Percentiles rank a stretch among this genome's conserved stretches.
phyloP scores from a whole-genome alignment of 768 basidiomycete species.

The Obba rivulosa region DNA sequence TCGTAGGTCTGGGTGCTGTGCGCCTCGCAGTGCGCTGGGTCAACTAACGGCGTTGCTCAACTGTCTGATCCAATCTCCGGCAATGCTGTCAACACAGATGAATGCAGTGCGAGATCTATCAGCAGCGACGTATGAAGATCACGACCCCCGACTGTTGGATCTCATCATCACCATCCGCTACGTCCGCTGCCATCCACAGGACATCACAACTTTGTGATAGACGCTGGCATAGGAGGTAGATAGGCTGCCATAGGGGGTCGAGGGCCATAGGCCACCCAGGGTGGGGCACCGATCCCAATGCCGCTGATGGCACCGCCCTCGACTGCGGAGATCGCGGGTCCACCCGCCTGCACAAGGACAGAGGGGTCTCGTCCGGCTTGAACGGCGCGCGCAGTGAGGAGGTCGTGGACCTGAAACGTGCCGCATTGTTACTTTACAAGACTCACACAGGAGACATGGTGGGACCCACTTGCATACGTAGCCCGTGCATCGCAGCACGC shows the following conservation, averaged over 20 bases:
- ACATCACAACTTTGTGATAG: constrained; percentile 12
- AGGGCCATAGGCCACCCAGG: constrained; percentile 11
- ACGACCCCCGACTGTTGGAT: neutral
- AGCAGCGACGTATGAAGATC: too few relatives aligned
- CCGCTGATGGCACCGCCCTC: neutral
- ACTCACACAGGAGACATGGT: neutral
- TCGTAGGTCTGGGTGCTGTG: too few relatives aligned
- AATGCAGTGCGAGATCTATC: too few relatives aligned
- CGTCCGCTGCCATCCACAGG: neutral
- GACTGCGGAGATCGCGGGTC: neutral
- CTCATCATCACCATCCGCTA: neutral
- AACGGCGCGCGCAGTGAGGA: constrained; percentile 10
- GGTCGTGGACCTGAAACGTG: constrained; percentile 12
- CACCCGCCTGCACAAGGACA: neutral
- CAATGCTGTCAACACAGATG: too few relatives aligned
- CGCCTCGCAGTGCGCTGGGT: too few relatives aligned
- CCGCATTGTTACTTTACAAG: neutral
- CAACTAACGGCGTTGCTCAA: too few relatives aligned
- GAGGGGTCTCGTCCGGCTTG: constrained; percentile 1
- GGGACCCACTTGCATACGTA: constrained; percentile 68
- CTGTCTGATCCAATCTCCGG: too few relatives aligned
- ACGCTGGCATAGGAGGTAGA: constrained; percentile 4
- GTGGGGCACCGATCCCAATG: constrained; percentile 1
- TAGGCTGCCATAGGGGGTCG: constrained; percentile 5
- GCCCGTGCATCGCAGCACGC: constrained; percentile 63